Conservation (phyloP, 2,329 filamentous ascomycete genomes). For the Apiospora rasikravindrae region DNA sequence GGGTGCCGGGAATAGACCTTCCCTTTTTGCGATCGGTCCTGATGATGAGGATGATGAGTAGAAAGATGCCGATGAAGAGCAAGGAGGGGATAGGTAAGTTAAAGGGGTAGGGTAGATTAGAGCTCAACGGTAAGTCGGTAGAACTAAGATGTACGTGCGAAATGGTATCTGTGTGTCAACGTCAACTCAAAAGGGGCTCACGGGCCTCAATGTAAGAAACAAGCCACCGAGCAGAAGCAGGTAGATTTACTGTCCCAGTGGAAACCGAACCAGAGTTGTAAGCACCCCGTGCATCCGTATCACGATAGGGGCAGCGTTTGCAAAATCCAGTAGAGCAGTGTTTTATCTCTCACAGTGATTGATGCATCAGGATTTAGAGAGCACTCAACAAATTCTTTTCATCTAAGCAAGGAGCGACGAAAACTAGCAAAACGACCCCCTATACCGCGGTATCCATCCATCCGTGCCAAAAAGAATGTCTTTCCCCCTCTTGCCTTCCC, state of each 20-base stretch:
- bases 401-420: background rate
- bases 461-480: background rate
- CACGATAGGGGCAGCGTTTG: background rate
- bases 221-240: too few relatives aligned
- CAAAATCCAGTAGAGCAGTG: background rate
- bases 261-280: background rate
- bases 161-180: background rate
- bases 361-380: background rate
- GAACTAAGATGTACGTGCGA: background rate
- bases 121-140: background rate
- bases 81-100: background rate
- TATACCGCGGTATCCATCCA: slow-evolving; percentile 9
- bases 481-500: background rate
- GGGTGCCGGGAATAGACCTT: background rate
- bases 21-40: background rate
- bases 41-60: background rate
- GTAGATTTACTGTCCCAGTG: too few relatives aligned
- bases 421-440: background rate
- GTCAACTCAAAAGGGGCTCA: background rate
- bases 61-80: background rate
- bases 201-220: too few relatives aligned
- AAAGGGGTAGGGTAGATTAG: background rate
- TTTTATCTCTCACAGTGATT: background rate
- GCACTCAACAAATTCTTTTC: background rate
- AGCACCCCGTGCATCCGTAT: background rate